A percentile compares a stretch with the other conserved stretches of the same genome.
These are phyloP conservation scores for Wallacemonas sp. DNA, from an alignment of 208 protist species.

Conservation along the genomic window DNA sequence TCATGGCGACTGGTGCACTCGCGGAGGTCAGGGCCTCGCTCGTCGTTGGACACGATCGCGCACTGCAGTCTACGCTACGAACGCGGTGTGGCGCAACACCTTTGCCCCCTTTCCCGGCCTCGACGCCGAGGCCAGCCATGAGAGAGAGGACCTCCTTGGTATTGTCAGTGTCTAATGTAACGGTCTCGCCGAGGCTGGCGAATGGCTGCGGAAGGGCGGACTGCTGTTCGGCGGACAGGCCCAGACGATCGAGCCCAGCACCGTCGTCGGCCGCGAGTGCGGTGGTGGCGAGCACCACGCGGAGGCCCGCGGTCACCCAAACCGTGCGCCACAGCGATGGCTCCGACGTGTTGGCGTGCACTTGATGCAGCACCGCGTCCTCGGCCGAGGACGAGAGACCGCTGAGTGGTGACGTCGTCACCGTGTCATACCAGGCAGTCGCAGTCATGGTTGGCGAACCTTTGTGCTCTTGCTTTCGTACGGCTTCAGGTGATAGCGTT, in stretches of 20 bases:
- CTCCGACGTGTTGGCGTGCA: not conserved
- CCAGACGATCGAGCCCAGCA: no score
- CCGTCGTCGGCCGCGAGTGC: no score
- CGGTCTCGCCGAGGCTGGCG: not conserved
- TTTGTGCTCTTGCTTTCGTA: no score
- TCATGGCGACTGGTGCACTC: no score
- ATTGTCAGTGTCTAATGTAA: not conserved
- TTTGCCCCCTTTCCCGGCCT: not conserved
- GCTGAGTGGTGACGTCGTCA: not conserved
- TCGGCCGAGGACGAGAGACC: not conserved
- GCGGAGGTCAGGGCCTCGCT: no score
- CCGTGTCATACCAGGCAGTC: not conserved
- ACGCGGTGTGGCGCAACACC: not conserved
- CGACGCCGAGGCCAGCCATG: not conserved
- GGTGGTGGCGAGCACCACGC: not conserved
- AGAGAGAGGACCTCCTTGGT: not conserved
- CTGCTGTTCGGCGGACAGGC: no score
- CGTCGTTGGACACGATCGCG: no score
- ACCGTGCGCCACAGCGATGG: not conserved
- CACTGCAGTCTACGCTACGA: not conserved
- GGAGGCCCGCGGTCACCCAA: slow-evolving; percentile 4
- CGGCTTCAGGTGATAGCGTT: no score
- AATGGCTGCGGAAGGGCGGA: no score
- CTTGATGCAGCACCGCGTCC: not conserved
- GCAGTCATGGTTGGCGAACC: not conserved